phyloP scores from a whole-genome alignment of 345 rosid species.

The Acer negundo region DNA sequence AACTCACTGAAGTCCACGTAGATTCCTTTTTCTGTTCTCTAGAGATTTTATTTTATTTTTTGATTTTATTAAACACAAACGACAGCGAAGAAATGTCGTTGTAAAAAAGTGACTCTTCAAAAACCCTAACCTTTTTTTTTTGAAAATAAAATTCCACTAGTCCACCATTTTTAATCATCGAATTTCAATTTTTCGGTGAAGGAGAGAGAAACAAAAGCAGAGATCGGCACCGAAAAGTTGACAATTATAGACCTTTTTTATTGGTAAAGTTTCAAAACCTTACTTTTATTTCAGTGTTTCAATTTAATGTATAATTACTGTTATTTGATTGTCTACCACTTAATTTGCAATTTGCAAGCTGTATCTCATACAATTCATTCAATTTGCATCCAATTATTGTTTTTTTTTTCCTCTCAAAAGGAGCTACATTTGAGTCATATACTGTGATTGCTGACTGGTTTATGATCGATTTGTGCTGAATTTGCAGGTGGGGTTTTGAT shows the following conservation, averaged over 20 bases:
- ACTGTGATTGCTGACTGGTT: neutral
- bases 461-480: slow-evolving; percentile 25
- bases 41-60: too few species aligned
- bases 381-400: neutral
- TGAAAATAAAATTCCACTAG: neutral
- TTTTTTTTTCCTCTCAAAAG: neutral
- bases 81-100: neutral
- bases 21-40: slow-evolving; percentile 2
- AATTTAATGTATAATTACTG: neutral
- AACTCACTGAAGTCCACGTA: slow-evolving; percentile 8
- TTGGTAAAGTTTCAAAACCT: slow-evolving; percentile 18
- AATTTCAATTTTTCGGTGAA: slow-evolving; percentile 18
- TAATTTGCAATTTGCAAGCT: neutral
- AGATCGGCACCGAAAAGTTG: slow-evolving; percentile 28
- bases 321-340: slow-evolving; percentile 1
- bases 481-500: slow-evolving; percentile 31
- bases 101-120: neutral
- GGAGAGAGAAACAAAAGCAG: slow-evolving; percentile 10
- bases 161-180: neutral
- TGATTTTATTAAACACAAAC: neutral
- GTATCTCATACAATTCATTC: neutral
- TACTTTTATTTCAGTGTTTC: neutral
- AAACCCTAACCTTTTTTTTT: slow-evolving; percentile 5
- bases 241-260: slow-evolving; percentile 14
- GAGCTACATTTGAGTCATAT: neutral